Percentiles rank a stretch among this genome's conserved stretches.
These are phyloP conservation scores for Diaporthe velutina DNA, from an alignment of 2,329 filamentous ascomycete species.

Conservation along the genomic window DNA sequence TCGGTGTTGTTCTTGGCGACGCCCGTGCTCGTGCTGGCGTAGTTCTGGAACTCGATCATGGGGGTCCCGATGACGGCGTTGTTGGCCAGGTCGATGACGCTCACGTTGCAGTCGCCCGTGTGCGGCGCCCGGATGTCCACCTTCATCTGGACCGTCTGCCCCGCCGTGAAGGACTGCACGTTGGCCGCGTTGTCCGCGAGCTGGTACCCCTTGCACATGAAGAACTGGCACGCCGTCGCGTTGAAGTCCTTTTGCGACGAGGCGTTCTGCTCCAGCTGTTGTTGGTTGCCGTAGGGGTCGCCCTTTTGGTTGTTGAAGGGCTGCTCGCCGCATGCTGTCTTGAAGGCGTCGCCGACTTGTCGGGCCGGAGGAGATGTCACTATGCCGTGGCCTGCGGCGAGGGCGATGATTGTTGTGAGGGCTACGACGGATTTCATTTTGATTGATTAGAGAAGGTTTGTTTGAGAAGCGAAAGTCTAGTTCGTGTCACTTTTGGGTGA, in stretches of 20 bases:
- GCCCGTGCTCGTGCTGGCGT: conserved; percentile 44
- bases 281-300: conserved; percentile 38
- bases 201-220: conserved; percentile 56
- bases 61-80: conserved; percentile 63
- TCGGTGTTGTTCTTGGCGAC: conserved; percentile 48
- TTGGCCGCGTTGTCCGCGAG: conserved; percentile 54
- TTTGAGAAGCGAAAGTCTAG: conserved; percentile 14
- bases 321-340: conserved; percentile 43
- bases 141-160: conserved; percentile 56
- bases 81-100: conserved; percentile 58
- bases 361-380: conserved; percentile 41
- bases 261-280: conserved; percentile 33
- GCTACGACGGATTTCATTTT: conserved; percentile 37
- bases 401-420: conserved; percentile 36
- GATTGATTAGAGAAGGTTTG: background rate
- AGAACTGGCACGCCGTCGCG: conserved; percentile 51
- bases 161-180: conserved; percentile 54
- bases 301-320: conserved; percentile 41
- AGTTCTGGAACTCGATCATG: conserved; percentile 46
- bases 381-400: conserved; percentile 42
- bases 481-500: background rate
- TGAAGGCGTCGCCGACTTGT: conserved; percentile 42
- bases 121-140: conserved; percentile 61
- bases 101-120: conserved; percentile 61
- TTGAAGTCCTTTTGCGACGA: conserved; percentile 34